A percentile compares a stretch with the other conserved stretches of the same genome.
Evolutionary conservation across 768 basidiomycete genomes (phyloP).

Genomic region (Termitomyces sp.): DNA sequence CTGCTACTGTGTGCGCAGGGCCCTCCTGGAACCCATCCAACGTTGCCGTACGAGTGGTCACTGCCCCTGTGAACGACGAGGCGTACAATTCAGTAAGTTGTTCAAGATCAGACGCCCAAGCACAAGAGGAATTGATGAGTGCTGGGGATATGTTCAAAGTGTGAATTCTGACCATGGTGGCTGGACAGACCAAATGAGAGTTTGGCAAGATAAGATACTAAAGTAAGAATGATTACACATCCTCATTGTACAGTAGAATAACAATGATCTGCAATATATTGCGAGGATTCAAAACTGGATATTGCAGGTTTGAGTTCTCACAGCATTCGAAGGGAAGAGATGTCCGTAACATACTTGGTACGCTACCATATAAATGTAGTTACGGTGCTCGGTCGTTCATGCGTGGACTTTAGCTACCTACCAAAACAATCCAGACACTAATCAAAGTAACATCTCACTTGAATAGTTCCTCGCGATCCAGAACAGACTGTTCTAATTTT

Average conservation of each 20-base stretch:
- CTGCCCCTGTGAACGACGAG: slow-evolving; percentile 65
- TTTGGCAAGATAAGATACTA: not conserved
- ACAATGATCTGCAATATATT: too few species aligned
- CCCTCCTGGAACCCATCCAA: slow-evolving; percentile 66
- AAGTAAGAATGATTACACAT: too few species aligned
- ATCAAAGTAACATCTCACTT: slow-evolving; percentile 29
- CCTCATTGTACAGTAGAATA: too few species aligned
- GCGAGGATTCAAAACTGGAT: too few species aligned
- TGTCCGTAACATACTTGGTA: not conserved
- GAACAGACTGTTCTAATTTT: slow-evolving; percentile 88
- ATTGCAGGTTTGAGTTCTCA: not conserved
- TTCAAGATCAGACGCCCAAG: slow-evolving; percentile 67
- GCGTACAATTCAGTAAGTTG: slow-evolving; percentile 65
- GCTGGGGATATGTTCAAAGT: slow-evolving; percentile 54
- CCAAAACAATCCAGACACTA: slow-evolving; percentile 16
- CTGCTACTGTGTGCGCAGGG: slow-evolving; percentile 51
- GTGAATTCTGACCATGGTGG: slow-evolving; percentile 51
- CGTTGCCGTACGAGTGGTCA: slow-evolving; percentile 77
- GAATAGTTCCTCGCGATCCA: slow-evolving; percentile 90
- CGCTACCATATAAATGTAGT: not conserved
- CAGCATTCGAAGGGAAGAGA: not conserved
- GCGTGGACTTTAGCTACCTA: not conserved
- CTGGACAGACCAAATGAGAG: not conserved
- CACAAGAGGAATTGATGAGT: slow-evolving; percentile 73
- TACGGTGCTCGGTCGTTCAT: not conserved